These are phyloP conservation scores for Suillus brevipes DNA, from an alignment of 768 basidiomycete genomes.

Conservation along the genomic window DNA sequence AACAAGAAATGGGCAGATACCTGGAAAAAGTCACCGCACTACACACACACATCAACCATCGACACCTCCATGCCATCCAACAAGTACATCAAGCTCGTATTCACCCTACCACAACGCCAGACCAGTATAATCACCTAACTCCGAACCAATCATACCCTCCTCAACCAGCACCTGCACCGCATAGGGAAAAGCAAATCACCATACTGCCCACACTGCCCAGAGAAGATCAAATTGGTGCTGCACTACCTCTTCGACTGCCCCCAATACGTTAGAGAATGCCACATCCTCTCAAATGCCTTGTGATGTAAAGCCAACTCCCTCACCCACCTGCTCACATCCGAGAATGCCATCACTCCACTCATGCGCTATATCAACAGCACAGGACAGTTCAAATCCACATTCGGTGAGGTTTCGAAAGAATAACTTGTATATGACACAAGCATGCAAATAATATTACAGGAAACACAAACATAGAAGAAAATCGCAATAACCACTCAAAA, in stretches of 20 bases:
- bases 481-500: too few species aligned
- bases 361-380: too few species aligned
- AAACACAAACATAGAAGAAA: too few species aligned
- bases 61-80: background rate
- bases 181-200: conserved; percentile 26
- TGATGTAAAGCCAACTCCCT: conserved; percentile 2
- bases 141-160: conserved; percentile 30
- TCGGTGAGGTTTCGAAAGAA: too few species aligned
- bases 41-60: background rate
- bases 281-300: background rate
- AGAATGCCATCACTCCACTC: too few species aligned
- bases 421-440: too few species aligned
- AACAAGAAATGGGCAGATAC: background rate
- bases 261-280: conserved; percentile 11
- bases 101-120: conserved; percentile 13
- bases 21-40: background rate
- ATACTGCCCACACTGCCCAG: conserved; percentile 26
- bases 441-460: too few species aligned
- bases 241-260: too few species aligned
- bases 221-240: conserved; percentile 23
- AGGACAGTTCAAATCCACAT: too few species aligned
- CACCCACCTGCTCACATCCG: background rate
- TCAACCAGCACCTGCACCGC: conserved; percentile 31
- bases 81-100: conserved; percentile 4
- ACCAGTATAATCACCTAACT: conserved; percentile 30